Conservation (phyloP, 331 rosid species). For the Quercus lobata region DNA sequence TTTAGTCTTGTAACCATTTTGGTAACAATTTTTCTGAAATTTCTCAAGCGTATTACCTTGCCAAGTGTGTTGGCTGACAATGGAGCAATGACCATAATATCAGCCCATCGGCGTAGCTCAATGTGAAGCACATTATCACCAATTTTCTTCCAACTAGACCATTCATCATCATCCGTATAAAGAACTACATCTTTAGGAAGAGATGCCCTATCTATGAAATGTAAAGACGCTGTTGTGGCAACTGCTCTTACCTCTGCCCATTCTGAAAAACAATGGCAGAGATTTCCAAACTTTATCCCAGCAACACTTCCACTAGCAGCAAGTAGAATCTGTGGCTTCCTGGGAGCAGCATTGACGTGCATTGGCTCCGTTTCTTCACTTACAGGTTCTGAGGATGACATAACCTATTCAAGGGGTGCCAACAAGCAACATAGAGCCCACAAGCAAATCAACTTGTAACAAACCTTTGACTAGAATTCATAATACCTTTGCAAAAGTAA, state of each 20-base stretch:
- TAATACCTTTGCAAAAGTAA: neutral
- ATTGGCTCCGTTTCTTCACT: slow-evolving; percentile 26
- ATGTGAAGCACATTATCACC: slow-evolving; percentile 76
- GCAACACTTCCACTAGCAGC: slow-evolving; percentile 85
- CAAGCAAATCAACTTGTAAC: neutral
- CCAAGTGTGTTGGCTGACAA: slow-evolving; percentile 83
- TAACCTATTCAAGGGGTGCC: slow-evolving; percentile 26
- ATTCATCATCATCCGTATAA: slow-evolving; percentile 62
- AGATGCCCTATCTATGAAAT: slow-evolving; percentile 49
- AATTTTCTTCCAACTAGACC: slow-evolving; percentile 62
- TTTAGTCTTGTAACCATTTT: too few relatives aligned
- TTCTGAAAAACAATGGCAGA: slow-evolving; percentile 53
- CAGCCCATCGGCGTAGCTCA: slow-evolving; percentile 86
- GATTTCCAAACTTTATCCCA: slow-evolving; percentile 56
- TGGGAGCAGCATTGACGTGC: slow-evolving; percentile 11
- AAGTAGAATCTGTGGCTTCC: slow-evolving; percentile 74
- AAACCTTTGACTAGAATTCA: neutral
- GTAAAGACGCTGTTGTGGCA: slow-evolving; percentile 55
- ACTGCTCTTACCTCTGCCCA: slow-evolving; percentile 86
- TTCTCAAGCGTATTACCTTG: slow-evolving; percentile 51
- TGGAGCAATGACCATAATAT: slow-evolving; percentile 84
- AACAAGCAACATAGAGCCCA: neutral
- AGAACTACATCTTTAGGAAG: slow-evolving; percentile 42
- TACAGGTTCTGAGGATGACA: slow-evolving; percentile 43
- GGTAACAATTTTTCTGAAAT: neutral